Percentiles rank a stretch among this genome's conserved stretches.
These are phyloP conservation scores for Saccharomyces hybrid DNA, from an alignment of 1,139 yeast genomes.

Conservation along the genomic window DNA sequence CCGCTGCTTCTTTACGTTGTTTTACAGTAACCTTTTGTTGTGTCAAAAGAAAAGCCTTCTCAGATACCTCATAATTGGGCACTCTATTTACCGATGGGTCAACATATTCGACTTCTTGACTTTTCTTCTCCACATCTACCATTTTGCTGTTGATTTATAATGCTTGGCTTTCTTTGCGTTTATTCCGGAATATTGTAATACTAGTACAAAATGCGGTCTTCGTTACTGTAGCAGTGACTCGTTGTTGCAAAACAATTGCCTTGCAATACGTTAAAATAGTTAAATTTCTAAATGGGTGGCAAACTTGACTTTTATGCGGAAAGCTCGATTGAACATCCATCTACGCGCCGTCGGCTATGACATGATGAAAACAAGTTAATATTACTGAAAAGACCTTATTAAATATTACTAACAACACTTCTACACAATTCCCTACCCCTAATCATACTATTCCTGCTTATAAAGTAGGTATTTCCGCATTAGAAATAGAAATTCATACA, in stretches of 20 bases:
- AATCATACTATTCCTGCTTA: not conserved
- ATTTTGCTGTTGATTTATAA: slow-evolving; percentile 3
- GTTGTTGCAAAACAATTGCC: not conserved
- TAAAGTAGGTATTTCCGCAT: not conserved
- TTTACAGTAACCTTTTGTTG: slow-evolving; percentile 36
- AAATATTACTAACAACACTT: not conserved
- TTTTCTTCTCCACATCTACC: slow-evolving; percentile 11
- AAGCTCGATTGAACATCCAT: not conserved
- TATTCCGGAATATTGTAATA: not conserved
- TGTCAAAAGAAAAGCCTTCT: slow-evolving; percentile 60
- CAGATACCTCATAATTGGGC: slow-evolving; percentile 78
- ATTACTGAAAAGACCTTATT: not conserved
- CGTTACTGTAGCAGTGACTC: not conserved
- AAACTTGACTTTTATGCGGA: not conserved
- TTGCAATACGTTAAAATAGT: not conserved
- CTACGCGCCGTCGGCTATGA: not conserved
- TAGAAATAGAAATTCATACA: not conserved
- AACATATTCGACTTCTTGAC: slow-evolving; percentile 19
- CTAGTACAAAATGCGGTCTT: not conserved
- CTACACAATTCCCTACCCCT: not conserved
- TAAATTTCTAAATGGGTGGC: not conserved
- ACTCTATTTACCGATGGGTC: slow-evolving; percentile 43
- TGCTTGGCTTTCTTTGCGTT: not conserved
- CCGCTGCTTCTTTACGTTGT: slow-evolving; percentile 39
- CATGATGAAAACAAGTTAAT: not conserved